A percentile compares a stretch with the other conserved stretches of the same genome.
Conservation (phyloP, 2,329 filamentous ascomycete species). For the Colletotrichum tropicicola region DNA sequence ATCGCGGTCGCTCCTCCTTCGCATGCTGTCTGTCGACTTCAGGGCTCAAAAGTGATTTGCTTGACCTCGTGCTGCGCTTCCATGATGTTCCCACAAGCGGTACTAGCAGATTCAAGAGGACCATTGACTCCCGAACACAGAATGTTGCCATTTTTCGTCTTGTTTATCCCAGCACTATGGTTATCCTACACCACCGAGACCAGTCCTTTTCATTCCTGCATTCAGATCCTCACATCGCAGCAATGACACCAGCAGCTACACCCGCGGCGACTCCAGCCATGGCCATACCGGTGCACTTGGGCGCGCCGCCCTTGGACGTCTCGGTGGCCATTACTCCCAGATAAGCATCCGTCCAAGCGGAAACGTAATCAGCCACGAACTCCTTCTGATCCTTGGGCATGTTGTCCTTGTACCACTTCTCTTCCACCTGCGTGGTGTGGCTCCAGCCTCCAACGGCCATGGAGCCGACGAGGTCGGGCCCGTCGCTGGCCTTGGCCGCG, state of each 20-base stretch:
- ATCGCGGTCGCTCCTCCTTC: too few species aligned
- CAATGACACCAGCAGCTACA: constrained; percentile 15
- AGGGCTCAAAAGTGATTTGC: too few species aligned
- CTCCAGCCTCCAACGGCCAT: not conserved
- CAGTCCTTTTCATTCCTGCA: not conserved
- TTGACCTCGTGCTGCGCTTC: too few species aligned
- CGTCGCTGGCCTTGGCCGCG: constrained; percentile 28
- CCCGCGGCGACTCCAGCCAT: constrained; percentile 17
- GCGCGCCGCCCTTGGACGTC: constrained; percentile 7
- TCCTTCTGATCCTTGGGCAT: constrained; percentile 7
- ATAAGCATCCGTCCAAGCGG: not conserved
- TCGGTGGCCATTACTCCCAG: not conserved
- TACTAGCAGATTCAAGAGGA: too few species aligned
- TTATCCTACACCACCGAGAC: too few species aligned
- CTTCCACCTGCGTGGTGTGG: not conserved
- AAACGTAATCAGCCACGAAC: constrained; percentile 9
- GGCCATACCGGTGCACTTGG: constrained; percentile 16
- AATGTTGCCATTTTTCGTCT: too few species aligned
- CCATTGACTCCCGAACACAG: too few species aligned
- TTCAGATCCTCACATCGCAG: not conserved
- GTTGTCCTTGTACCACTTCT: constrained; percentile 16
- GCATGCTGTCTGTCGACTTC: too few species aligned
- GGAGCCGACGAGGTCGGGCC: constrained; percentile 26
- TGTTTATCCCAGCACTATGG: too few species aligned
- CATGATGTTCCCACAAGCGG: too few species aligned